Conservation (phyloP, 2,329 filamentous ascomycete genomes). For the Rhinocladiella similis region DNA sequence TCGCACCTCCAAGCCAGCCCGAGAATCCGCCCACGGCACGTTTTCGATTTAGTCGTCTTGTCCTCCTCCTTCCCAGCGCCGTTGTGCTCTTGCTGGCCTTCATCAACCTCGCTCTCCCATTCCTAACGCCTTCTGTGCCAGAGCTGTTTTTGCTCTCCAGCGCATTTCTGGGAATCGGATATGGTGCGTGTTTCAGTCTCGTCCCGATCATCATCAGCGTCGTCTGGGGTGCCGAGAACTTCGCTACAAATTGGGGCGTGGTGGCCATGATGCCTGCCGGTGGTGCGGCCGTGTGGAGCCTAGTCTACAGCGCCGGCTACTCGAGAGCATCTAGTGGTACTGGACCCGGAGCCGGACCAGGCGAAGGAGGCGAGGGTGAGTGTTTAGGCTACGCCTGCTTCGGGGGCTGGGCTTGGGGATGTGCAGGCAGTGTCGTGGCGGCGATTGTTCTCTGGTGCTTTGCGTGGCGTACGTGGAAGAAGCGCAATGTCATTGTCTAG, state of each 20-base stretch:
- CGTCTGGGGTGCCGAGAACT: constrained; percentile 98
- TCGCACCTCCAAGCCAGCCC: constrained; percentile 60
- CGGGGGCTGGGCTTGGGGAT: constrained; percentile 81
- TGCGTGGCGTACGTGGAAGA: constrained; percentile 85
- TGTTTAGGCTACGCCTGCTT: constrained; percentile 86
- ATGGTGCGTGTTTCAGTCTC: constrained; percentile 86
- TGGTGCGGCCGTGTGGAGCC: constrained; percentile 85
- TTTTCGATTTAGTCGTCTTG: constrained; percentile 68
- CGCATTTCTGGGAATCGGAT: constrained; percentile 81
- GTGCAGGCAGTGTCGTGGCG: constrained; percentile 70
- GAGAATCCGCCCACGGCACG: constrained; percentile 33
- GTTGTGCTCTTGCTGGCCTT: constrained; percentile 74
- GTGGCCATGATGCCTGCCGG: constrained; percentile 87
- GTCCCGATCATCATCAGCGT: constrained; percentile 93
- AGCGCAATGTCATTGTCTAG: constrained; percentile 70
- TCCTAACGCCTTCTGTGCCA: constrained; percentile 72
- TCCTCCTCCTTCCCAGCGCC: constrained; percentile 75
- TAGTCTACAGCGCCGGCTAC: constrained; percentile 69
- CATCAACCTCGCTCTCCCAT: constrained; percentile 72
- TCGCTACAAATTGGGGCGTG: constrained; percentile 97
- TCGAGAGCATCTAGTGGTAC: constrained; percentile 30
- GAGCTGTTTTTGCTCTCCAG: constrained; percentile 85
- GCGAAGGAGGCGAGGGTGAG: constrained; percentile 47
- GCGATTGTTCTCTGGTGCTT: constrained; percentile 71
- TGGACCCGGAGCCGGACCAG: constrained; percentile 24